phyloP scores from a whole-genome alignment of 2,329 filamentous ascomycete genomes.

The Fusarium sp. region DNA sequence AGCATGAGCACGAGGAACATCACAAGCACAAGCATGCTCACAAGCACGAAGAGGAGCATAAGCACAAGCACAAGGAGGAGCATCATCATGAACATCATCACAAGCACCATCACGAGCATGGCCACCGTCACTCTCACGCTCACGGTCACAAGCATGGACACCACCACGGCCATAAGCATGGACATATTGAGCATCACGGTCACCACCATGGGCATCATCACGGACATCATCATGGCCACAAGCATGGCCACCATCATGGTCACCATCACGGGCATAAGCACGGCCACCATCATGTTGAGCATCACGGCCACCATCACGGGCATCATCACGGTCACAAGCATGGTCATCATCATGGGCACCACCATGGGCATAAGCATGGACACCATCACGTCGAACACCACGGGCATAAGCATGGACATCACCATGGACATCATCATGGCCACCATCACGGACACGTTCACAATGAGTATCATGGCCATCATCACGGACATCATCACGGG shows the following conservation, averaged over 20 bases:
- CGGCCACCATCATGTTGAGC: constrained; percentile 1
- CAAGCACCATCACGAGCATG: constrained; percentile 4
- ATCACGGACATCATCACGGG: neutral
- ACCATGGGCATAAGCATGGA: constrained; percentile 9
- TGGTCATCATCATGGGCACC: neutral
- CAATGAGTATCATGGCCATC: constrained; percentile 8
- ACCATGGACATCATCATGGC: constrained; percentile 8
- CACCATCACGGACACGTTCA: constrained; percentile 3
- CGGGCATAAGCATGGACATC: neutral
- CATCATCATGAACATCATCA: constrained; percentile 14
- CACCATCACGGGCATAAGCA: constrained; percentile 6
- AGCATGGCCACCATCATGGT: constrained; percentile 1
- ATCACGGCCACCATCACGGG: neutral
- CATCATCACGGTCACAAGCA: constrained; percentile 3
- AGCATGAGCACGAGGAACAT: constrained; percentile 1
- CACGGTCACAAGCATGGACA: neutral
- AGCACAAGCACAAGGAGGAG: constrained; percentile 13
- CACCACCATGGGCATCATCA: constrained; percentile 15
- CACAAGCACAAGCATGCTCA: neutral
- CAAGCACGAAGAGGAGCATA: constrained; percentile 11
- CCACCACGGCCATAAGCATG: neutral
- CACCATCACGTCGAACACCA: constrained; percentile 2
- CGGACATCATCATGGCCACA: neutral
- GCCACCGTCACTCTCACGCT: neutral
- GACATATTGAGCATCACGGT: neutral